These are phyloP conservation scores for Fraxinus latifolia DNA, from an alignment of 305 asterid species.

Conservation along the genomic window DNA sequence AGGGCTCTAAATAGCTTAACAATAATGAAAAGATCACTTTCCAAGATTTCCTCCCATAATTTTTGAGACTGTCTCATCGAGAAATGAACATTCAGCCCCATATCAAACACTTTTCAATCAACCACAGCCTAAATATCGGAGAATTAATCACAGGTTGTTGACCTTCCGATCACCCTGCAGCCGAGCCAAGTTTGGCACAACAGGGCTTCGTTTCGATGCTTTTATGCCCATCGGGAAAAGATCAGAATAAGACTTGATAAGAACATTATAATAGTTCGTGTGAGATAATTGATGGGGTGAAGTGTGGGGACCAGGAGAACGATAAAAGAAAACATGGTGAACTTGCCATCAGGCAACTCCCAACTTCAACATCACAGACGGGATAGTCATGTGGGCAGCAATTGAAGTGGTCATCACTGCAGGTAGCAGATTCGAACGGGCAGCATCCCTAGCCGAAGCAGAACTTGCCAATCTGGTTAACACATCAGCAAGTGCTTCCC, in stretches of 20 bases:
- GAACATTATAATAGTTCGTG: not conserved
- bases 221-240: not conserved
- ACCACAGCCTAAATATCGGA: not conserved
- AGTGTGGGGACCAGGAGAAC: not conserved
- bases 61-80: not conserved
- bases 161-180: too few relatives aligned
- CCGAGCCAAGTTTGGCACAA: too few relatives aligned
- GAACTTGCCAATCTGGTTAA: slow-evolving; percentile 29
- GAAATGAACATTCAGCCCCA: not conserved
- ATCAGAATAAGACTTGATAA: not conserved
- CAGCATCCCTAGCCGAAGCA: slow-evolving; percentile 62
- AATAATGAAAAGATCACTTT: not conserved
- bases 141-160: not conserved
- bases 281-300: not conserved
- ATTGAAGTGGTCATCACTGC: slow-evolving; percentile 48
- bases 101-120: not conserved
- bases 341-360: slow-evolving; percentile 59
- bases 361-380: slow-evolving; percentile 38
- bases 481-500: slow-evolving; percentile 45
- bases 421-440: slow-evolving; percentile 52
- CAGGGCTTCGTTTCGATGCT: too few relatives aligned
- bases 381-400: slow-evolving; percentile 58
- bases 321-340: not conserved
- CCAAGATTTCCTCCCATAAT: not conserved
- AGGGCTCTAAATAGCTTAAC: not conserved